These are phyloP conservation scores for Neopestalotiopsis clavispora DNA, from an alignment of 2,329 filamentous ascomycete species.

Conservation along the genomic window DNA sequence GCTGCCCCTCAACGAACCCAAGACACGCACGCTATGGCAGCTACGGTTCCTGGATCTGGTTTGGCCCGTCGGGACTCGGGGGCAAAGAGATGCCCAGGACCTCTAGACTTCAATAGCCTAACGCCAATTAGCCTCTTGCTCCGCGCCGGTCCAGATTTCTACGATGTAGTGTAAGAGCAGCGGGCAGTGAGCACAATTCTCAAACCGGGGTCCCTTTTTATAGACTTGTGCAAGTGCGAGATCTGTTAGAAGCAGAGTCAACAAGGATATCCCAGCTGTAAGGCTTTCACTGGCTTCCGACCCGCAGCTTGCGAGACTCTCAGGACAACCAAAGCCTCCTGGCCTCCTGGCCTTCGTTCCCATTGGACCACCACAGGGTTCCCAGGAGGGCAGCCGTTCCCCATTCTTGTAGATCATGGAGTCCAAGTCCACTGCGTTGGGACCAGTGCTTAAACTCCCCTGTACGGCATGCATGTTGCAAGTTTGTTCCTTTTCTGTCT, in stretches of 20 bases:
- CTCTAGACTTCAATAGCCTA: background rate
- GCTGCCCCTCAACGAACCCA: background rate
- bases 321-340: background rate
- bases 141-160: background rate
- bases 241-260: background rate
- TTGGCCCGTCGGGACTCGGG: too few relatives aligned
- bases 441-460: background rate
- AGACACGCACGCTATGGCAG: background rate
- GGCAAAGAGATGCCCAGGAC: too few relatives aligned
- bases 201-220: conserved; percentile 14
- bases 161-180: too few relatives aligned
- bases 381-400: background rate
- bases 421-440: background rate
- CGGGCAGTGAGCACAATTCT: too few relatives aligned
- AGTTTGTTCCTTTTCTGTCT: conserved; percentile 4
- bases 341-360: background rate
- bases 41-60: too few relatives aligned
- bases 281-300: background rate
- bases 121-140: conserved; percentile 7
- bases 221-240: conserved; percentile 3
- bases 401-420: conserved; percentile 7
- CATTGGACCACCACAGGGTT: background rate
- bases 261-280: conserved; percentile 8
- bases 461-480: background rate
- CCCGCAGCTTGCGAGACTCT: conserved; percentile 12